A percentile compares a stretch with the other conserved stretches of the same genome.
phyloP scores from a whole-genome alignment of 805 yeast species.

The Limtongozyma cylindracea region DNA sequence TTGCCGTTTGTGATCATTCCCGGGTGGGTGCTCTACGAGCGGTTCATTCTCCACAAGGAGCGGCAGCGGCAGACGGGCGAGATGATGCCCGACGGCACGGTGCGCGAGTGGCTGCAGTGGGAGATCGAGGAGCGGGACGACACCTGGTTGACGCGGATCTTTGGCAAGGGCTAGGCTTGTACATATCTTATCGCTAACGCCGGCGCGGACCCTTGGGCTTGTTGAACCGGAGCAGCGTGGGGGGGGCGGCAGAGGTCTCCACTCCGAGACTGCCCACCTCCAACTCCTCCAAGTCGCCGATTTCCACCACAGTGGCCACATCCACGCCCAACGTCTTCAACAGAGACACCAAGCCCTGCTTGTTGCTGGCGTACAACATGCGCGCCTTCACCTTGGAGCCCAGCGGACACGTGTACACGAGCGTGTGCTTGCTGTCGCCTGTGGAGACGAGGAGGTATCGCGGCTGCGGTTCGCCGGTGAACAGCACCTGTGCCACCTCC shows the following conservation, averaged over 20 bases:
- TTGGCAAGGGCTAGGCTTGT: too few relatives aligned
- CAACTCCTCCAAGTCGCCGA: constrained; percentile 49
- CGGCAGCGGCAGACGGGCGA: too few relatives aligned
- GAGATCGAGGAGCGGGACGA: too few relatives aligned
- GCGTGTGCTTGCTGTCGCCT: constrained; percentile 18
- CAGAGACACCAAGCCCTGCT: constrained; percentile 27
- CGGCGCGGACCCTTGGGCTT: constrained; percentile 55
- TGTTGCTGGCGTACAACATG: constrained; percentile 78
- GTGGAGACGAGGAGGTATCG: constrained; percentile 28
- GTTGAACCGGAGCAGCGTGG: constrained; percentile 10
- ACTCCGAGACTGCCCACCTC: constrained; percentile 22
- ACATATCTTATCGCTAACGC: too few relatives aligned
- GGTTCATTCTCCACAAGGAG: too few relatives aligned
- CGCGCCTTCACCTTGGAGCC: constrained; percentile 76
- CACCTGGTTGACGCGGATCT: too few relatives aligned
- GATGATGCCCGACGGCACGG: too few relatives aligned
- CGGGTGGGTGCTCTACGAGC: too few relatives aligned
- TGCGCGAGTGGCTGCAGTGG: too few relatives aligned
- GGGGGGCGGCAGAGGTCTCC: constrained; percentile 2
- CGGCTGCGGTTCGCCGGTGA: constrained; percentile 27
- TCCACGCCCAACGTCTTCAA: constrained; percentile 10
- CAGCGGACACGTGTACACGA: constrained; percentile 76
- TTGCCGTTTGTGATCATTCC: too few relatives aligned
- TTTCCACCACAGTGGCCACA: constrained; percentile 28
- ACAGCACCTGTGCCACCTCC: constrained; percentile 5